A percentile compares a stretch with the other conserved stretches of the same genome.
Evolutionary conservation across 2,329 filamentous ascomycete species (phyloP).

Genomic region (Fusarium sp.): DNA sequence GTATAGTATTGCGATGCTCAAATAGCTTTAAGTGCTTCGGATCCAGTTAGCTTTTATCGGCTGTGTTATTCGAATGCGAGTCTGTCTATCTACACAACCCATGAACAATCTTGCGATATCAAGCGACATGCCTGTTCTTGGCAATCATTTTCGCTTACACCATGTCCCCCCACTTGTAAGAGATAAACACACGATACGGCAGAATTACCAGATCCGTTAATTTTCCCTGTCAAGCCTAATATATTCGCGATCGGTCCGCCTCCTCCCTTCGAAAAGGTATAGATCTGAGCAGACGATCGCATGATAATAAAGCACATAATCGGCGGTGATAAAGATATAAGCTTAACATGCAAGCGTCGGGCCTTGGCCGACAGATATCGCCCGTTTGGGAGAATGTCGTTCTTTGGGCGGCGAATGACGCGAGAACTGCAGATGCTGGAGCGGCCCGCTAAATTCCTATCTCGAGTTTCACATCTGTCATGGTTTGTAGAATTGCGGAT

Average conservation of each 20-base stretch:
- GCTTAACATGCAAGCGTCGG: conserved; percentile 26
- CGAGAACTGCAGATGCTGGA: conserved; percentile 11
- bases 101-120: not conserved
- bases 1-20: not conserved
- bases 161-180: not conserved
- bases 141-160: not conserved
- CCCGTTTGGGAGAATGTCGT: conserved; percentile 35
- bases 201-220: not conserved
- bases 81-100: not conserved
- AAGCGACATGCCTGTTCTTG: not conserved
- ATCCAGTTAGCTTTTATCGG: not conserved
- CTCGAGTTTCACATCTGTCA: conserved; percentile 13
- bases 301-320: not conserved
- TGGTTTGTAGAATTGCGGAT: not conserved
- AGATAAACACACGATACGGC: not conserved
- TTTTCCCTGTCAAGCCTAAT: not conserved
- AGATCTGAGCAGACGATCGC: not conserved
- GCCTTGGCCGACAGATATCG: conserved; percentile 26
- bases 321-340: conserved; percentile 3
- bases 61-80: not conserved
- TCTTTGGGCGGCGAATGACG: conserved; percentile 36
- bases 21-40: not conserved
- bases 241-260: not conserved
- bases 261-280: not conserved
- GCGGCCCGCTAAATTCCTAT: conserved; percentile 30